phyloP scores from a whole-genome alignment of 177 flowering plant species.

The Vitis hybrid region DNA sequence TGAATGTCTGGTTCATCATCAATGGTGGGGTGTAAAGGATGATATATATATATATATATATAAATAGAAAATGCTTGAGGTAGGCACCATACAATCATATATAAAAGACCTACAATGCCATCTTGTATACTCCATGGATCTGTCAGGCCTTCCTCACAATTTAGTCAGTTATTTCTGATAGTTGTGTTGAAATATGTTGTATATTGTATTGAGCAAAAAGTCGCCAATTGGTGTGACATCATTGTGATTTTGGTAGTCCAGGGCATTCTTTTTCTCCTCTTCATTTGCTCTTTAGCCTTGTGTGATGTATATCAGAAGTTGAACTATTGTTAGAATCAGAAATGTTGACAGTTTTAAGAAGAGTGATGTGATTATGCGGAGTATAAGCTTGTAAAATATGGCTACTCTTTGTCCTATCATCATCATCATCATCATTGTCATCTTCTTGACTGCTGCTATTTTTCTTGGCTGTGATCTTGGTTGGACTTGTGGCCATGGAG shows the following conservation, averaged over 20 bases:
- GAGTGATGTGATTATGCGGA: conserved; percentile 21
- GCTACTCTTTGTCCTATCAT: not conserved
- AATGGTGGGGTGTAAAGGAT: conserved; percentile 19
- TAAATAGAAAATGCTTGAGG: conserved; percentile 18
- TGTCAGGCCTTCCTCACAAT: conserved; percentile 14
- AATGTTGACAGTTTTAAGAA: conserved; percentile 17
- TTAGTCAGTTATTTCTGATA: conserved; percentile 10
- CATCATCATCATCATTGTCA: not conserved
- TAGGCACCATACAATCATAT: conserved; percentile 19
- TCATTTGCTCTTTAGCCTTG: conserved; percentile 4
- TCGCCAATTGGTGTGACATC: conserved; percentile 31
- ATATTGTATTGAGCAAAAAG: conserved; percentile 28
- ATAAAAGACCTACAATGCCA: conserved; percentile 9
- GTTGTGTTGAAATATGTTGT: conserved; percentile 27
- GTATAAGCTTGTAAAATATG: conserved; percentile 6
- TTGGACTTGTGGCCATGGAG: too few species aligned
- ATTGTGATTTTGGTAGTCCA: conserved; percentile 41
- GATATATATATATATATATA: not conserved
- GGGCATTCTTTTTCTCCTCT: conserved; percentile 19
- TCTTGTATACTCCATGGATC: conserved; percentile 17
- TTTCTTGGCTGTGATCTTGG: too few species aligned
- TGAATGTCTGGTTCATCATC: conserved; percentile 11
- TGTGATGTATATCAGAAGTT: conserved; percentile 26
- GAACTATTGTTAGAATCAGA: conserved; percentile 17
- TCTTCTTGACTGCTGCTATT: too few species aligned